phyloP scores from a whole-genome alignment of 2,329 filamentous ascomycete species.

The Plenodomus biglobosus region DNA sequence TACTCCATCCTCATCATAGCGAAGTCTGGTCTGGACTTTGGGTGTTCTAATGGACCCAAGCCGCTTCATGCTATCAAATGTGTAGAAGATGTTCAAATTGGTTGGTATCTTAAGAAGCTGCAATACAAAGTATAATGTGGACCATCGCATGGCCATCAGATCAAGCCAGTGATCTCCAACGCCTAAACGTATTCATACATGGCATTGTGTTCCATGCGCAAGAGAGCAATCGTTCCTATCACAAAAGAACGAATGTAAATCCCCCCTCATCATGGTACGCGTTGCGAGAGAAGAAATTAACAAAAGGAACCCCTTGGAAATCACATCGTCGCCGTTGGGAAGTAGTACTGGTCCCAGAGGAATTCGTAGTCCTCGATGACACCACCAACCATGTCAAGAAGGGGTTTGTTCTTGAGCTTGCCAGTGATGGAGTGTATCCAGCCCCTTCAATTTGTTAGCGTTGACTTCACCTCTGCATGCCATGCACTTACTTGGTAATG shows the following conservation, averaged over 20 bases:
- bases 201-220: not conserved
- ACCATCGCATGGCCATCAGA: not conserved
- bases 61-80: too few relatives aligned
- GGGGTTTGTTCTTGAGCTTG: conserved; percentile 69
- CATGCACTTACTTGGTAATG: conserved; percentile 64
- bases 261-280: not conserved
- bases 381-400: conserved; percentile 79
- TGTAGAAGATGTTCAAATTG: not conserved
- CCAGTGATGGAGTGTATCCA: conserved; percentile 69
- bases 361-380: conserved; percentile 97
- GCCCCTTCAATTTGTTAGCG: conserved; percentile 46
- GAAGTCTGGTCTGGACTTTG: too few relatives aligned
- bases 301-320: not conserved
- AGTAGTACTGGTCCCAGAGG: conserved; percentile 98
- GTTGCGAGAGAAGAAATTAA: not conserved
- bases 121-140: conserved; percentile 6
- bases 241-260: not conserved
- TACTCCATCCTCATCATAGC: not conserved
- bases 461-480: not conserved
- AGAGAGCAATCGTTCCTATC: too few relatives aligned
- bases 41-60: too few relatives aligned
- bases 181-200: conserved; percentile 1
- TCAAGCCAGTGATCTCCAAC: conserved; percentile 1
- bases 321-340: conserved; percentile 65
- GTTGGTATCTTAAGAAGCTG: conserved; percentile 26